Evolutionary conservation across 208 protist genomes (phyloP).

Genomic region (Wallacemonas collosoma): DNA sequence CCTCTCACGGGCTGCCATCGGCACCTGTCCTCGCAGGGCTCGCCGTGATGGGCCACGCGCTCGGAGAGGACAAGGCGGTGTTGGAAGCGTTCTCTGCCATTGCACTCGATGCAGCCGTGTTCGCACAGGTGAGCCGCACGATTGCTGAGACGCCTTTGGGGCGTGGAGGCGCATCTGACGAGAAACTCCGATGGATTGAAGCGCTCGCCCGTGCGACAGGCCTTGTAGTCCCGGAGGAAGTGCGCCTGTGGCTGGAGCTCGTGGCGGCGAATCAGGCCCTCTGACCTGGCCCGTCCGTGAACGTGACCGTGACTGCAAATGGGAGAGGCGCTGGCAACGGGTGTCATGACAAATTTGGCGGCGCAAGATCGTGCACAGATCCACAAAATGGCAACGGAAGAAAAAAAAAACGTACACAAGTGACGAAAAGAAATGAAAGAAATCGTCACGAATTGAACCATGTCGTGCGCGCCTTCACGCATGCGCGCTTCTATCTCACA

Average conservation of each 20-base stretch:
- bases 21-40: conserved; percentile 26
- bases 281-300: neutral
- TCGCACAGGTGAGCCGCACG: conserved; percentile 39
- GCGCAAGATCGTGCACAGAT: too few relatives aligned
- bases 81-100: conserved; percentile 9
- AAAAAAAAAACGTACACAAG: too few relatives aligned
- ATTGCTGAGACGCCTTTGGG: conserved; percentile 31
- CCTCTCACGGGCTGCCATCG: neutral
- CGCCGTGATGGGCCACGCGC: neutral
- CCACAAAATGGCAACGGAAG: too few relatives aligned
- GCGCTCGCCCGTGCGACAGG: conserved; percentile 31
- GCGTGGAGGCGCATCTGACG: conserved; percentile 30
- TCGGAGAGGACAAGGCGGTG: neutral
- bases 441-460: too few relatives aligned
- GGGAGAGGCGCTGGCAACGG: too few relatives aligned
- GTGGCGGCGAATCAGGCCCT: conserved; percentile 1
- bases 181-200: conserved; percentile 45
- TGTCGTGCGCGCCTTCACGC: too few relatives aligned
- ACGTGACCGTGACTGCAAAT: too few relatives aligned
- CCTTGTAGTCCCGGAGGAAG: conserved; percentile 40
- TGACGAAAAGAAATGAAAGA: too few relatives aligned
- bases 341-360: too few relatives aligned
- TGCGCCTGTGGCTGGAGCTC: conserved; percentile 70
- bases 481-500: too few relatives aligned
- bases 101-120: conserved; percentile 28